phyloP scores from a whole-genome alignment of 1,139 yeast species.

The Hansenula lynferdii region DNA sequence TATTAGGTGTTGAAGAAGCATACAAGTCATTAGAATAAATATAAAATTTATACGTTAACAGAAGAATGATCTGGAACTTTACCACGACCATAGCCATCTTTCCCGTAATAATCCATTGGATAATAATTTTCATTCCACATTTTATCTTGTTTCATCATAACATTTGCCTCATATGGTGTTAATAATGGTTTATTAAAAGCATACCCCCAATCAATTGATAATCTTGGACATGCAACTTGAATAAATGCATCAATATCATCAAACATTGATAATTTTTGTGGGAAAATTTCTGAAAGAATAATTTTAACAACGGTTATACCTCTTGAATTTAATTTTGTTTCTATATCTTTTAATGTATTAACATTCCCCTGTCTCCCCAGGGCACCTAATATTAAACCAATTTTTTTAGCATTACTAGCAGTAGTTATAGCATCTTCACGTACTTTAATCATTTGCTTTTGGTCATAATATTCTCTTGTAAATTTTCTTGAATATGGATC shows the following conservation, averaged over 20 bases:
- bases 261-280: slow-evolving; percentile 89
- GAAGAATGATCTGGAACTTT: slow-evolving; percentile 44
- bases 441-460: slow-evolving; percentile 69
- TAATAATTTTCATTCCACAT: slow-evolving; percentile 65
- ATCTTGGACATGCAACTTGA: slow-evolving; percentile 96
- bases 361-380: slow-evolving; percentile 95
- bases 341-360: slow-evolving; percentile 63
- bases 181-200: slow-evolving; percentile 89
- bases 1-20: slow-evolving; percentile 51
- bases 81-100: slow-evolving; percentile 93
- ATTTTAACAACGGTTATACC: slow-evolving; percentile 77
- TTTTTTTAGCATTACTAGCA: slow-evolving; percentile 54
- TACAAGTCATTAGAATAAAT: slow-evolving; percentile 4
- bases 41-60: slow-evolving; percentile 5
- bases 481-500: slow-evolving; percentile 93
- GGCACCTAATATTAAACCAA: slow-evolving; percentile 92
- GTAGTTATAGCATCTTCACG: slow-evolving; percentile 69
- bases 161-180: slow-evolving; percentile 97
- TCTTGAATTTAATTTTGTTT: slow-evolving; percentile 41
- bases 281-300: slow-evolving; percentile 88
- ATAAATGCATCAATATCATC: slow-evolving; percentile 93
- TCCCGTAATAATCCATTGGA: slow-evolving; percentile 94
- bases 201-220: slow-evolving; percentile 98
- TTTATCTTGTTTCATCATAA: slow-evolving; percentile 67
- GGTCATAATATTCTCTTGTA: slow-evolving; percentile 86